Conservation (phyloP, 352 stramenopile species). For the Blastocystis sp. region DNA sequence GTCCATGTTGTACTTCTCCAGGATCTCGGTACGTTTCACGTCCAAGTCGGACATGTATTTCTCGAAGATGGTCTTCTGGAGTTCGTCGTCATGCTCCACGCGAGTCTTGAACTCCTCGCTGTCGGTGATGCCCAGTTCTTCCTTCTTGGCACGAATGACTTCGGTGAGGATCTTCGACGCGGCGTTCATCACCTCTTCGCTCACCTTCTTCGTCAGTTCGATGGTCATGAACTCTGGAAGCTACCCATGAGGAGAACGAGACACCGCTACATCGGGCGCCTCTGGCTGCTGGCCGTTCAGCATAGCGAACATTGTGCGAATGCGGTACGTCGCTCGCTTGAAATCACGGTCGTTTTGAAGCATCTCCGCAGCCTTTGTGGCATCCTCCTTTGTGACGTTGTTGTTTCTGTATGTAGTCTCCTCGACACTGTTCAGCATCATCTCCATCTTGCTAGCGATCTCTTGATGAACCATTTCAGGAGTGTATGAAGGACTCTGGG, state of each 20-base stretch:
- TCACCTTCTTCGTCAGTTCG: background rate
- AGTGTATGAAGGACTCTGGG: slow-evolving; percentile 27
- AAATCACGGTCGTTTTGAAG: slow-evolving; percentile 54
- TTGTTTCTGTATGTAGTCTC: slow-evolving; percentile 19
- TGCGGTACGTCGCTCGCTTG: slow-evolving; percentile 41
- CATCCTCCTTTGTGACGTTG: slow-evolving; percentile 56
- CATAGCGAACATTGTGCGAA: slow-evolving; percentile 41
- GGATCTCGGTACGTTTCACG: slow-evolving; percentile 28
- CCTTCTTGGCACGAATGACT: background rate
- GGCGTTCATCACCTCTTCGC: background rate
- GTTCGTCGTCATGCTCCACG: background rate
- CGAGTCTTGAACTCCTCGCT: slow-evolving; percentile 13
- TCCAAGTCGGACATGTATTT: slow-evolving; percentile 25
- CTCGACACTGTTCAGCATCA: slow-evolving; percentile 32
- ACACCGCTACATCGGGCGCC: background rate
- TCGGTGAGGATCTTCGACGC: background rate
- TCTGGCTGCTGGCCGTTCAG: slow-evolving; percentile 20
- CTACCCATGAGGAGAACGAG: background rate
- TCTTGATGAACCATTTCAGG: slow-evolving; percentile 38
- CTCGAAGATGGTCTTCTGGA: slow-evolving; percentile 49
- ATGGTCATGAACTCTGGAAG: slow-evolving; percentile 54
- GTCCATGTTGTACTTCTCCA: slow-evolving; percentile 45
- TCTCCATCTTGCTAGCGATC: slow-evolving; percentile 31
- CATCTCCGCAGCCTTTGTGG: slow-evolving; percentile 4
- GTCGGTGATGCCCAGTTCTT: background rate